Evolutionary conservation across 192 early-diverging fungal genomes (phyloP).

Genomic region (Dimargaris verticillata): DNA sequence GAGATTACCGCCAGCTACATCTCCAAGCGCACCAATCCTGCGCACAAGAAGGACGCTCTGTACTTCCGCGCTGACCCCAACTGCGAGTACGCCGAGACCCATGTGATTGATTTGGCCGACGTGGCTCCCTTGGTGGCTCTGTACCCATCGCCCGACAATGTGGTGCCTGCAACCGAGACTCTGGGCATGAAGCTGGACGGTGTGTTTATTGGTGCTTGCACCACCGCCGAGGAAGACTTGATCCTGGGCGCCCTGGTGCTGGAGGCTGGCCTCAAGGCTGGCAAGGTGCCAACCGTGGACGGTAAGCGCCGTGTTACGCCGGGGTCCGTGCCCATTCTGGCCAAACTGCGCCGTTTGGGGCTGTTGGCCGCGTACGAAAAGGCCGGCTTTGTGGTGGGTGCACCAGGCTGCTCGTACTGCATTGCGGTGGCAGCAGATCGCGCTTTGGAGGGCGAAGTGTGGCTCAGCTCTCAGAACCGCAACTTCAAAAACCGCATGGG

Average conservation of each 20-base stretch:
- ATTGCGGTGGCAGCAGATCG: constrained; percentile 61
- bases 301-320: constrained; percentile 62
- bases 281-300: constrained; percentile 34
- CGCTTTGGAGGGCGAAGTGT: constrained; percentile 62
- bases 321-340: constrained; percentile 58
- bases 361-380: constrained; percentile 56
- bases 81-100: constrained; percentile 64
- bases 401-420: constrained; percentile 69
- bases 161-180: constrained; percentile 38
- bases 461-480: constrained; percentile 71
- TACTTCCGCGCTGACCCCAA: constrained; percentile 60
- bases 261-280: constrained; percentile 54
- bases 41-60: constrained; percentile 45
- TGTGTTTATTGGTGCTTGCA: constrained; percentile 69
- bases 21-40: constrained; percentile 52
- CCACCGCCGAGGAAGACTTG: constrained; percentile 67
- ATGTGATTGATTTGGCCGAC: constrained; percentile 51
- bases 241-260: constrained; percentile 60
- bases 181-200: constrained; percentile 54
- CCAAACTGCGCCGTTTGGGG: constrained; percentile 58
- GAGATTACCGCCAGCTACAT: constrained; percentile 57
- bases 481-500: constrained; percentile 80
- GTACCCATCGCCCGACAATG: constrained; percentile 62
- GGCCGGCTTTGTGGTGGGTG: constrained; percentile 56
- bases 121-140: constrained; percentile 51